These are phyloP conservation scores for Podaxis rugospora DNA, from an alignment of 768 basidiomycete genomes.

Conservation along the genomic window DNA sequence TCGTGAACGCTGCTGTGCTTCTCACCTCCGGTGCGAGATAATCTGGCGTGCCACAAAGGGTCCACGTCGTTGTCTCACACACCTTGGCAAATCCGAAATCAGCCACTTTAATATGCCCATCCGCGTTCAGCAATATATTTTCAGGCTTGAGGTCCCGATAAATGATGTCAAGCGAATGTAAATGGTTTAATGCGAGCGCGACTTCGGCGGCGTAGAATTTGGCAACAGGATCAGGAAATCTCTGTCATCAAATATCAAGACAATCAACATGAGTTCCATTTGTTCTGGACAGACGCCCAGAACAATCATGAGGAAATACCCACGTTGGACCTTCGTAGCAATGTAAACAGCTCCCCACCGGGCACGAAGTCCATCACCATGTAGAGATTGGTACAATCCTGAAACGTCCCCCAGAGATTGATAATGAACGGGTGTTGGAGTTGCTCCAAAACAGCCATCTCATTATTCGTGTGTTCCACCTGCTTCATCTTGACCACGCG, in stretches of 20 bases:
- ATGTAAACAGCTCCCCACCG: constrained; percentile 94
- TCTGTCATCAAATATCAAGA: constrained; percentile 34
- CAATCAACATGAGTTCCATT: not conserved
- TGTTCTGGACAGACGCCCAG: constrained; percentile 12
- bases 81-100: constrained; percentile 96
- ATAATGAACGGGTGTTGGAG: constrained; percentile 93
- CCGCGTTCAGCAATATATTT: constrained; percentile 88
- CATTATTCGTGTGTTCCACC: constrained; percentile 95
- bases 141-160: constrained; percentile 99
- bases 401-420: constrained; percentile 95
- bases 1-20: not conserved
- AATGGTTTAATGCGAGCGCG: constrained; percentile 85
- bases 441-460: constrained; percentile 78
- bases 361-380: constrained; percentile 98
- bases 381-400: constrained; percentile 89
- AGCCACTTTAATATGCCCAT: constrained; percentile 95
- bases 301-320: constrained; percentile 23
- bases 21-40: constrained; percentile 93
- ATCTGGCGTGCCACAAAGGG: constrained; percentile 92
- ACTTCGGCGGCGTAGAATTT: constrained; percentile 98
- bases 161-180: constrained; percentile 85
- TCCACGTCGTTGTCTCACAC: constrained; percentile 87
- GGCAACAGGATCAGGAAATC: constrained; percentile 95
- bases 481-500: constrained; percentile 92
- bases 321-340: constrained; percentile 86